Evolutionary conservation across 148 eudicot species (phyloP).

Genomic region (Fagopyrum tataricum): DNA sequence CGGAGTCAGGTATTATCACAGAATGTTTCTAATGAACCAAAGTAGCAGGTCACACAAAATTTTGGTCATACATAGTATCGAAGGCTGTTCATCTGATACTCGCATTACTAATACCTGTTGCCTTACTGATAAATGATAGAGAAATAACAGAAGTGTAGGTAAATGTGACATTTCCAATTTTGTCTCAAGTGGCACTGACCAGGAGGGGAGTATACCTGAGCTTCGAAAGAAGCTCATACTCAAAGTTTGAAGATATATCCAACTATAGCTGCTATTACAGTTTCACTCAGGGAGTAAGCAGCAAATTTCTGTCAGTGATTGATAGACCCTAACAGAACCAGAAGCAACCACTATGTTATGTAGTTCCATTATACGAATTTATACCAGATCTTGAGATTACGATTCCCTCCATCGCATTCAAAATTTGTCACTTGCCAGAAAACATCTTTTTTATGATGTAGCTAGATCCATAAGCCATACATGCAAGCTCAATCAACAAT

Average conservation of each 20-base stretch:
- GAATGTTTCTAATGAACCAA: background rate
- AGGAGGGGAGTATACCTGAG: background rate
- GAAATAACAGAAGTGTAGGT: background rate
- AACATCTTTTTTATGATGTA: background rate
- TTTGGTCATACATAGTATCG: background rate
- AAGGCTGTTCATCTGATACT: background rate
- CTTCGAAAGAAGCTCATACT: background rate
- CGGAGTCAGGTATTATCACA: background rate
- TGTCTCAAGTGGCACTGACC: background rate
- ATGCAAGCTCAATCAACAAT: background rate
- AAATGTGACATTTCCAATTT: background rate
- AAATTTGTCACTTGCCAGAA: background rate
- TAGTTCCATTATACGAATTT: background rate
- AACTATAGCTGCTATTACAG: background rate
- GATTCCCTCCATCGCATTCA: background rate
- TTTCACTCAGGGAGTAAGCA: background rate
- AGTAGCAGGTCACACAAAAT: background rate
- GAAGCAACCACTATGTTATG: background rate
- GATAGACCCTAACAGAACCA: background rate
- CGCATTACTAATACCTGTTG: too few species aligned
- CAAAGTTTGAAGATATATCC: background rate
- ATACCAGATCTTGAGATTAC: background rate
- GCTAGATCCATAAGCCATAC: slow-evolving; percentile 7
- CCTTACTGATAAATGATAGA: too few species aligned
- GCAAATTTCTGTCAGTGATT: background rate